Evolutionary conservation across 345 rosid genomes (phyloP), one percentile per base, ranked within the genome.

Genomic region (Hibiscus trionum): DNA sequence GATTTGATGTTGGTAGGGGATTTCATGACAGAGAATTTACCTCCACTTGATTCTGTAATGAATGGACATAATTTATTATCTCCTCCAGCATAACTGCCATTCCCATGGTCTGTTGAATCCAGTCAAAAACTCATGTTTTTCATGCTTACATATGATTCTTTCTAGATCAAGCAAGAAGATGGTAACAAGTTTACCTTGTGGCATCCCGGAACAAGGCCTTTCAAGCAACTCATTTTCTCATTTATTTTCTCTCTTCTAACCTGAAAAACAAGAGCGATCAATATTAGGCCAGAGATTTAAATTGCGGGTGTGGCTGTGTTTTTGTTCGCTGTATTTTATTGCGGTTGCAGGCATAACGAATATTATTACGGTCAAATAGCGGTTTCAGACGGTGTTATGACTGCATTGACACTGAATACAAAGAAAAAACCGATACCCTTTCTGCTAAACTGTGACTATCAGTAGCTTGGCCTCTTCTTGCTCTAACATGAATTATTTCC

Each of bases 11-110:
- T 19, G 12, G 14, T 56, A 21, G 9, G 2, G 29, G 26, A 56
- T 19, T 19, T 21, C 29, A 19, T 19, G 29, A 56, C 29, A 56
- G 19, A 19, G 12, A 56, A 56, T 56, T 56, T 19, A 56, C 60
- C 60, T 56, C 60, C 9, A 56, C 60, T 56, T 56, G 60, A 19
- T 56, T 56, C 60, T 56, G 60, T 19, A 56, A 56, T 56, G 60
- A 56, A 56, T 56, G 60, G 8, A 56, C 60, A 8, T 56, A 88
- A 71, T 79, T 88, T 58, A 84, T 88, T 7, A 86, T 88, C 65
- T 84, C 93, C 52, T 86, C 93, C 63, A 88, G 59, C 90, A 84
- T 86, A 66, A 84, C 85, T 7, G 93, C 86, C 93, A 88, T 82
- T 37, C 93, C 93, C 90, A 86, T 86, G 4, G 85, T 80, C 93